A percentile compares a stretch with the other conserved stretches of the same genome.
Conservation (phyloP, 257 asterid genomes). For the Solanum pinnatisectum region DNA sequence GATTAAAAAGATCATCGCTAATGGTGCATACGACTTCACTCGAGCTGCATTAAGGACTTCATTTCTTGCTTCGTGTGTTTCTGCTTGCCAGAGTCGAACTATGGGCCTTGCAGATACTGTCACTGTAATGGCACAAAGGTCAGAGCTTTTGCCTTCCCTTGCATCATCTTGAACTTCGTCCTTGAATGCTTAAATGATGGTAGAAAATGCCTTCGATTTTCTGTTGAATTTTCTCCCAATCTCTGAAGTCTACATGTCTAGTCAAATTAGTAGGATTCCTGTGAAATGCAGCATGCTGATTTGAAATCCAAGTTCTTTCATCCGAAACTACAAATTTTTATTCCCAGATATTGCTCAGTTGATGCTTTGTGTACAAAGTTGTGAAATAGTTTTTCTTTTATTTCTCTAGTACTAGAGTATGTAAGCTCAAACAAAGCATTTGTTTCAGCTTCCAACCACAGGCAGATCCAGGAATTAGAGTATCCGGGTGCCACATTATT, state of each 20-base stretch:
- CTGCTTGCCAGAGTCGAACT: slow-evolving; percentile 95
- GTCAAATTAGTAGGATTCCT: background rate
- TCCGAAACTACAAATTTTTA: background rate
- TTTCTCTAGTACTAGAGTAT: background rate
- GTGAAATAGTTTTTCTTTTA: background rate
- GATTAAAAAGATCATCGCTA: slow-evolving; percentile 67
- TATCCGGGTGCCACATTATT: background rate
- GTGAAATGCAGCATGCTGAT: background rate
- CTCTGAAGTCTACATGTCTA: background rate
- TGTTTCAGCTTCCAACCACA: background rate
- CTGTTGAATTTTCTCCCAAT: background rate
- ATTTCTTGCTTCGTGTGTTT: slow-evolving; percentile 93
- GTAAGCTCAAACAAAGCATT: background rate
- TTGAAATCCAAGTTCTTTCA: background rate
- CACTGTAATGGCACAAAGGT: slow-evolving; percentile 97
- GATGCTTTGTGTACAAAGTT: background rate
- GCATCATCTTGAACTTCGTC: background rate
- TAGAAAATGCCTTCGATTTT: background rate
- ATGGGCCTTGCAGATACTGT: slow-evolving; percentile 97
- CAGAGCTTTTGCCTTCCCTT: background rate
- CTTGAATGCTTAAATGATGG: background rate
- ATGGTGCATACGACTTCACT: slow-evolving; percentile 93
- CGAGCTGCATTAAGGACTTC: slow-evolving; percentile 95
- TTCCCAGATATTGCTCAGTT: background rate
- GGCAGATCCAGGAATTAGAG: background rate